phyloP scores from a whole-genome alignment of 805 yeast species.

The Zygoascus bituminiphila region DNA sequence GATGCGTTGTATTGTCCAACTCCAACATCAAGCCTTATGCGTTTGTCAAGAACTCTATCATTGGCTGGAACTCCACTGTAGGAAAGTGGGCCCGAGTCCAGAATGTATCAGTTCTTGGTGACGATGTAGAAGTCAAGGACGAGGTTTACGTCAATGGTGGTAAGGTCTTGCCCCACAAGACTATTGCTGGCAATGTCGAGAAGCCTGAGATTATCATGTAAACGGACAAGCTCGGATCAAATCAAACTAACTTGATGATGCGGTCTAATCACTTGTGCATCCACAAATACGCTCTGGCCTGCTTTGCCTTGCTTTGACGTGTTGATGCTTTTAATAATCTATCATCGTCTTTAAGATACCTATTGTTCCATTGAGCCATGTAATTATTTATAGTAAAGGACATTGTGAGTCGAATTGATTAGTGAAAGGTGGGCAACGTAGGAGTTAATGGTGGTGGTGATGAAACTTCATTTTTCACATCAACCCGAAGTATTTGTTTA shows the following conservation, averaged over 20 bases:
- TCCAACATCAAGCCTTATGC: slow-evolving; percentile 95
- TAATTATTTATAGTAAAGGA: background rate
- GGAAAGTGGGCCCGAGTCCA: slow-evolving; percentile 99
- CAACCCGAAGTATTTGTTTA: too few relatives aligned
- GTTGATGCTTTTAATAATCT: too few relatives aligned
- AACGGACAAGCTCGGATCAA: too few relatives aligned
- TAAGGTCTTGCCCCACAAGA: slow-evolving; percentile 96
- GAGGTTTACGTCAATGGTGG: slow-evolving; percentile 99
- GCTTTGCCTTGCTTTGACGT: too few relatives aligned
- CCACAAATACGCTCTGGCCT: too few relatives aligned
- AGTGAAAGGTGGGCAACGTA: too few relatives aligned
- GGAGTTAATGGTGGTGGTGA: too few relatives aligned
- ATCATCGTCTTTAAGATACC: too few relatives aligned
- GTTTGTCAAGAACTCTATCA: slow-evolving; percentile 93
- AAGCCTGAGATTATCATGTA: slow-evolving; percentile 97
- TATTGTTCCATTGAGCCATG: background rate
- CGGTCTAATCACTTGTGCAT: too few relatives aligned
- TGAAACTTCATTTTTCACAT: too few relatives aligned
- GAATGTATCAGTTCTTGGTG: slow-evolving; percentile 96
- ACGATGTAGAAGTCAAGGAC: slow-evolving; percentile 96
- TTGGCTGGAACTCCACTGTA: slow-evolving; percentile 97
- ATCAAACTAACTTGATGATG: too few relatives aligned
- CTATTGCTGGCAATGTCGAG: slow-evolving; percentile 93
- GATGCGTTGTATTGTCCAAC: slow-evolving; percentile 87
- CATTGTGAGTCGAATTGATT: background rate